A percentile compares a stretch with the other conserved stretches of the same genome.
These are phyloP conservation scores for Daldinia loculata DNA, from an alignment of 495 filamentous ascomycete genomes.

Conservation along the genomic window DNA sequence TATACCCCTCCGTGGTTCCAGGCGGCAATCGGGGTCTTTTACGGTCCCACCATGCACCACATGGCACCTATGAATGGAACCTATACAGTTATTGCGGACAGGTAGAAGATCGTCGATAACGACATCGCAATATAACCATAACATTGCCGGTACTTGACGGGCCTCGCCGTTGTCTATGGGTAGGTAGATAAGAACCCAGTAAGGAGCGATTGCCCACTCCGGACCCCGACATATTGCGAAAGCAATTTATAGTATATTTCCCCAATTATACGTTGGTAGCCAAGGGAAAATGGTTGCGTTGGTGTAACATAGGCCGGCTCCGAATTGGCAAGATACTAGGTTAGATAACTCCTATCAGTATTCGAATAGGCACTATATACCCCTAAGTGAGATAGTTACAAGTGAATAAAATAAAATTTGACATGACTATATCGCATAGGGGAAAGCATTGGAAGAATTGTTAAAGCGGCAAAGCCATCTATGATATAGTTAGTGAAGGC, in stretches of 20 bases:
- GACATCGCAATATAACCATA: not conserved
- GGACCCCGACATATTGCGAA: not conserved
- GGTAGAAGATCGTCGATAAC: not conserved
- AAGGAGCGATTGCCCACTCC: not conserved
- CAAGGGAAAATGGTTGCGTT: not conserved
- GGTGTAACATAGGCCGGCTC: slow-evolving; percentile 5
- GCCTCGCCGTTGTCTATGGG: not conserved
- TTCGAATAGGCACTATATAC: not conserved
- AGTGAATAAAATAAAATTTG: not conserved
- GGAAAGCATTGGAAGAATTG: no score
- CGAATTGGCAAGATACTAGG: slow-evolving; percentile 24
- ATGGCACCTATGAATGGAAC: not conserved
- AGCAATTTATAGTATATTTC: not conserved
- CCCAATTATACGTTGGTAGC: not conserved
- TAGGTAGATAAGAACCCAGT: not conserved
- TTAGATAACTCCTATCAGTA: not conserved
- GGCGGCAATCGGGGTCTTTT: not conserved
- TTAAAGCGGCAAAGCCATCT: no score
- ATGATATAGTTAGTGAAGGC: no score
- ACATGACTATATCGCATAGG: not conserved
- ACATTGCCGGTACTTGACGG: not conserved
- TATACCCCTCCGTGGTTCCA: not conserved
- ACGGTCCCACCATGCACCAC: not conserved
- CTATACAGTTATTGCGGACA: not conserved
- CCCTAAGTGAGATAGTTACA: not conserved